Base-by-base conservation (phyloP, 129 eudicot genomes). In the Ambrosia artemisiifolia region DNA sequence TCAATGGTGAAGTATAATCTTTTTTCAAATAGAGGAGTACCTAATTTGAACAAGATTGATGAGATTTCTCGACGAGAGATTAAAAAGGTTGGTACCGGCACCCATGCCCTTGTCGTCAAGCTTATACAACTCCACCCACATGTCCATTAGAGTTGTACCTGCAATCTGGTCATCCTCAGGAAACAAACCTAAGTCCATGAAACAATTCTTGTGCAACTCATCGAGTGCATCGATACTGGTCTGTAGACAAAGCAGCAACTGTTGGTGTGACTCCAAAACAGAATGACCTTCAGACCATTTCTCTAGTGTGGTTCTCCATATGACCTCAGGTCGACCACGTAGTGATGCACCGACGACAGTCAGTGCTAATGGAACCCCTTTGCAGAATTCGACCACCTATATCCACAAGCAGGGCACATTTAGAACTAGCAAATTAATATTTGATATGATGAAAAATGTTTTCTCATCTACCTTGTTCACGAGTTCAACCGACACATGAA, bases 111-210 rank as follows among this genome's bases (percentile, higher is more conserved):
- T 65, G 42, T 78, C 78, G 14, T 82, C 86, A 16, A 74, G 47
- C 43, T 70, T 34, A 35, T 78, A 78, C 24, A 75, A 55, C 60
- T 82, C 86, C 56, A 55, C 83, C 80, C 83, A 82, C 80, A 82
- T 78, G 69, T 82, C 83, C 62, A 69, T 24, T 18, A 78, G 80
- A 18, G 46, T 42, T 6, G 70, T 20, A 62, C 83, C 79, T 28
- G 83, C 17, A 47, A 82, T 69, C 67, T 69, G 73, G 38, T 78
- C 77, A 70, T 74, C 78, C 71, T 82, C 80, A 47, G 86, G 83
- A 69, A 82, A 82, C 11, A 70, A 74, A 38, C 78, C 86, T 10
- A 78, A 57, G 75, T 82, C 86, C 78, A 82, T 17, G 78, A 73
- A 82, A 55, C 82, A 75, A 30, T 74, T 69, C 42, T 74, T 66